Evolutionary conservation across 768 basidiomycete species (phyloP), one percentile per base, ranked within the genome.

Genomic region (Cystofilobasidium ferigula): DNA sequence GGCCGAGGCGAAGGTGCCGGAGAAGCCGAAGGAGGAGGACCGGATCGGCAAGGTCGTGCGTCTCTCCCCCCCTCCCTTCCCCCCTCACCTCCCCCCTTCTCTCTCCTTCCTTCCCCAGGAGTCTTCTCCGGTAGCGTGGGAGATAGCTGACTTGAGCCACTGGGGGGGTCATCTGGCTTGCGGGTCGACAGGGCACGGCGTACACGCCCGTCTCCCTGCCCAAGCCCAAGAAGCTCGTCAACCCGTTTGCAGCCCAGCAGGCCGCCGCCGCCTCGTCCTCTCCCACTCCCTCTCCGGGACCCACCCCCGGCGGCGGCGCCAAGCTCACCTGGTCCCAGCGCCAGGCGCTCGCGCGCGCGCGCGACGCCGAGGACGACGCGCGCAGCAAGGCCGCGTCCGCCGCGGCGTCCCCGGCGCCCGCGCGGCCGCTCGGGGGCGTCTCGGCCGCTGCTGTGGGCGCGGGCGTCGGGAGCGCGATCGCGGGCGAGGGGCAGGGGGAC

Each of bases 281-380:
- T 14, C 13, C 67, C 20, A 61, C 45, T 8, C 73, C 74, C 18
- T 73, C 74, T 64, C 69, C 63, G 5, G 56, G 69, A 10, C 36
- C 63, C 16, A 60, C 57, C 18, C 24, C 35, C 13, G 64, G 57
- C 26, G 82, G 80, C 0, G 65, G 79, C 0, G 88, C 88, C 79
- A 93, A 90, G 75, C 75, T 94, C 69, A 94, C 93, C 0, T 98
- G 94, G 94, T 87, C 83, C 65, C 88, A 98, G 74, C 81, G 93
- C 26, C 93, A 97, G 73, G 91, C 88, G 0, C 78, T 86, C n/a
- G 86, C 90, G 0, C 93, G 92, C 80, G 86, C 86, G 73, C 87
- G 89, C 71, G 79, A 81, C 20, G 88, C 85, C 70, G 89, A 88
- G 70, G 92, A 90, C 64, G 85, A 85, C 67, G 78, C 80, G 12